Evolutionary conservation across 2,329 filamentous ascomycete species (phyloP), one percentile per base, ranked within the genome.

Genomic region (Arachnomyces sp.): DNA sequence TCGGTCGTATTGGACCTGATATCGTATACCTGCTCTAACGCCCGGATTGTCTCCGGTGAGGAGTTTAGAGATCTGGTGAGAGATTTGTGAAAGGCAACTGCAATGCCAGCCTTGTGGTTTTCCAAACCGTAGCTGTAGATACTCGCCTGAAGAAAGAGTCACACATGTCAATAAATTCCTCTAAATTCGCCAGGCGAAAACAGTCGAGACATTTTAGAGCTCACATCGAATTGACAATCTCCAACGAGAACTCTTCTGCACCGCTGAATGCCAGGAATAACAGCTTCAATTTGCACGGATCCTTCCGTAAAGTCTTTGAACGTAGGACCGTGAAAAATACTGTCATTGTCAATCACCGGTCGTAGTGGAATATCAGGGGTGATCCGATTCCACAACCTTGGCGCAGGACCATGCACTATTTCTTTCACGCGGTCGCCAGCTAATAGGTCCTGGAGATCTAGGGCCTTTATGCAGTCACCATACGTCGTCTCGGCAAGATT

Each of bases 221-320:
- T 50, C 54, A 68, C 67, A 55, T 74, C 71, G 34, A 69, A 60
- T 42, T 66, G 58, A 15, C 66, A 67, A 43, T 73, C 65, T 12
- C 71, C 72, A 30, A 74, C 63, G 44, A 73, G 59, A 8, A 74
- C 42, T n/a, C 60, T 56, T 28, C 63, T 52, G 42, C 65, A 72
- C 70, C 71, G 74, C 7, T 57, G 53, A 29, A 60, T 63, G 1
- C 65, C 70, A 4, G 62, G 60, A 25, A 69, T 55, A 28, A 62
- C 39, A 9, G 52, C 43, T 6, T 43, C 36, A 14, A 41, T 38
- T 34, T n/a, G n/a, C n/a, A 15, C 43, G 38, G 34, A 46, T 42
- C 8, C 39, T 42, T 12, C 25, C 18, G 28, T 29, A 16, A 31
- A 43, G 12, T 29, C 41, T 28, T 33, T 14, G 37, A 54, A 56